Evolutionary conservation across 192 early-diverging fungal species (phyloP), one percentile per base, ranked within the genome.

Genomic region (Rhizophlyctis rosea): DNA sequence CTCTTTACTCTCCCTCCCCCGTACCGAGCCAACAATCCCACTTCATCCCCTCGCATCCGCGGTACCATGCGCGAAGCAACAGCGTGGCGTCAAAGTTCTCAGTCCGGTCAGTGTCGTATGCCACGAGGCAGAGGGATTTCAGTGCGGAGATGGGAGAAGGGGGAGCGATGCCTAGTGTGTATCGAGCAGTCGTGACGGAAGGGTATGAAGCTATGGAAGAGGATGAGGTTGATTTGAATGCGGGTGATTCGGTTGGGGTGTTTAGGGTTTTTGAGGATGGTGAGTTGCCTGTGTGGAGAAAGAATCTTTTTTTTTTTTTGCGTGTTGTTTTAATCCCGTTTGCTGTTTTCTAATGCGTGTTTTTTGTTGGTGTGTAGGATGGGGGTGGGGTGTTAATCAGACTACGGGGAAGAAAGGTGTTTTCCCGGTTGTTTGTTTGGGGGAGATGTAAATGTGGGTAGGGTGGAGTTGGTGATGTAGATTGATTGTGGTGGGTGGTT

Each of bases 201-300:
- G 27, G 50, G 1, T 68, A 62, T 32, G 51, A 34, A 18, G 2
- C 9, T 18, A 16, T 23, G 1, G 67, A 62, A 25, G 21, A 23
- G 0, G 67, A 68, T 33, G 67, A 68, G 39, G 31, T 68, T 3
- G 4, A 4, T 2, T 25, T 68, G 9, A 4, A 33, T 25, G 34
- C 36, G 4, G 67, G 67, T 5, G 67, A 68, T 33, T 21, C 54
- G 21, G 59, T 68, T 3, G 53, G 53, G 55, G 67, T 68, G 50
- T 18, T 35, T 21, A 49, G 44, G 30, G 59, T 62, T 18, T 68
- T 68, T 68, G 67, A 68, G 25, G 67, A 68, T 68, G 65, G 62
- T 64, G 51, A 31, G 62, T 29, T 54, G n/a, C 31, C 21, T 31
- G 14, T 32, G 29, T 29, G 4, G 3, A 4, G 4, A 16, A n/a